phyloP scores from a whole-genome alignment of 2,329 filamentous ascomycete species.

The Trichoderma endophyticum region DNA sequence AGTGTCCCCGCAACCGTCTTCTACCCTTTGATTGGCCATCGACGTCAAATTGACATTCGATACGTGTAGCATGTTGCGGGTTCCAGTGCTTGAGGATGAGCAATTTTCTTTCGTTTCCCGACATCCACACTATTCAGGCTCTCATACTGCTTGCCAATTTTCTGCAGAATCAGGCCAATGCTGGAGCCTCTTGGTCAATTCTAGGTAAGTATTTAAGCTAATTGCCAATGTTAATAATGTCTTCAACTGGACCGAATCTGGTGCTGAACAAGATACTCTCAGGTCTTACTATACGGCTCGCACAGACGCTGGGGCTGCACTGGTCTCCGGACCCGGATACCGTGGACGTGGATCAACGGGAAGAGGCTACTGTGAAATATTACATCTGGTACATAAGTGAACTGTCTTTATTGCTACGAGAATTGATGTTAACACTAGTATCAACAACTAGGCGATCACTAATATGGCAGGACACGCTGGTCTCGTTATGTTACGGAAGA shows the following conservation, averaged over 20 bases:
- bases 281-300: not conserved
- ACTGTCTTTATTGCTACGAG: not conserved
- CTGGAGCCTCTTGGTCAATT: slow-evolving; percentile 1
- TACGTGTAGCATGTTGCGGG: not conserved
- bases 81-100: not conserved
- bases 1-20: not conserved
- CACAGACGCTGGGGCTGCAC: not conserved
- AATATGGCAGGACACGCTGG: slow-evolving; percentile 4
- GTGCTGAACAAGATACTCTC: not conserved
- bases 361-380: not conserved
- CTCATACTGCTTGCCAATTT: not conserved
- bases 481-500: not conserved
- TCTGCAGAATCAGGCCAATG: not conserved
- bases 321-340: not conserved
- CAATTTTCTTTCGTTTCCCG: not conserved
- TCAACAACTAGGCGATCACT: not conserved
- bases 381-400: not conserved
- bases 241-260: not conserved
- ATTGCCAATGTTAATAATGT: not conserved
- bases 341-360: not conserved
- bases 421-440: not conserved
- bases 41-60: not conserved
- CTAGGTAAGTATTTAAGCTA: not conserved
- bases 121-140: not conserved
- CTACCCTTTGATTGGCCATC: not conserved